phyloP scores from a whole-genome alignment of 129 eudicot genomes.

The Centella asiatica region DNA sequence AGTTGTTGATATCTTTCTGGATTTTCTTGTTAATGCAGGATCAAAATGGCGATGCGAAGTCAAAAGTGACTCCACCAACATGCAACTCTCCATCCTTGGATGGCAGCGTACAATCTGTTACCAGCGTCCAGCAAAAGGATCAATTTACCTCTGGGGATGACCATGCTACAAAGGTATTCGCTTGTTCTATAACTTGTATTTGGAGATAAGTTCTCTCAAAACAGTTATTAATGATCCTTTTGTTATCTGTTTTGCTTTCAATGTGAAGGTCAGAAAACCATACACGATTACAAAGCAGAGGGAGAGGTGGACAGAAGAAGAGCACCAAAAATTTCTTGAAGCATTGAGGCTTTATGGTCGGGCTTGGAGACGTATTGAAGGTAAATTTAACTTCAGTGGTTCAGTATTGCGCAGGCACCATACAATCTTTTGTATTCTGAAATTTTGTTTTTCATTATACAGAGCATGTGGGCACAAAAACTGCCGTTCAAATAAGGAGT shows the following conservation, averaged over 20 bases:
- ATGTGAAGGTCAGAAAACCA: slow-evolving; percentile 62
- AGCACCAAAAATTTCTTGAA: slow-evolving; percentile 81
- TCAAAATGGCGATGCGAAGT: slow-evolving; percentile 20
- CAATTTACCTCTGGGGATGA: slow-evolving; percentile 40
- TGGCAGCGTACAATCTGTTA: background rate
- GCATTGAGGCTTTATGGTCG: slow-evolving; percentile 82
- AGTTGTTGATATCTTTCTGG: background rate
- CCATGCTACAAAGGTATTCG: slow-evolving; percentile 50
- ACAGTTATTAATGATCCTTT: slow-evolving; percentile 1
- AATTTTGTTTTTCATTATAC: slow-evolving; percentile 14
- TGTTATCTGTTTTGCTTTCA: slow-evolving; percentile 2
- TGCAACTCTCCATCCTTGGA: slow-evolving; percentile 11
- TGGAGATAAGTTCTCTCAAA: background rate
- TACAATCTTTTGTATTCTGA: slow-evolving; percentile 3
- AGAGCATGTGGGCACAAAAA: slow-evolving; percentile 95
- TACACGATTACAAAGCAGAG: slow-evolving; percentile 89
- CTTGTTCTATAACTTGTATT: background rate
- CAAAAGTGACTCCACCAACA: slow-evolving; percentile 7
- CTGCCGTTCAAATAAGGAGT: slow-evolving; percentile 96
- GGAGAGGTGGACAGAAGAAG: slow-evolving; percentile 95
- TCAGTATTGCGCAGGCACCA: background rate
- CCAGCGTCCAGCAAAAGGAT: slow-evolving; percentile 22
- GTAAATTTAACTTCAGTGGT: slow-evolving; percentile 17
- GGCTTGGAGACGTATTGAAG: slow-evolving; percentile 86
- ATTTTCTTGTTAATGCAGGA: slow-evolving; percentile 24